A percentile compares a stretch with the other conserved stretches of the same genome.
phyloP scores from a whole-genome alignment of 768 basidiomycete species.

The Mycena venus region DNA sequence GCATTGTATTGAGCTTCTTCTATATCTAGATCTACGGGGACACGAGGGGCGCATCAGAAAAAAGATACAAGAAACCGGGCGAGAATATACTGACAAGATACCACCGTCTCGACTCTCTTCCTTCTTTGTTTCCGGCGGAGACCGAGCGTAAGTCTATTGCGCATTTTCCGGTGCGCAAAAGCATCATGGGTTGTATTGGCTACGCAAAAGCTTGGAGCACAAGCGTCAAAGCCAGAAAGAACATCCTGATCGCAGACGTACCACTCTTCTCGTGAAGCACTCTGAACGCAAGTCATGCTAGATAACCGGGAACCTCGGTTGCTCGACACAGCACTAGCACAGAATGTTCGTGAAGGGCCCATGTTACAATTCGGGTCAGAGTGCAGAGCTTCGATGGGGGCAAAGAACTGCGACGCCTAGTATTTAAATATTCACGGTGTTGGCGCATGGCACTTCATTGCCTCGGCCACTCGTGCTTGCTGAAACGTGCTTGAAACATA shows the following conservation, averaged over 20 bases:
- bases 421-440: neutral
- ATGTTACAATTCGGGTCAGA: neutral
- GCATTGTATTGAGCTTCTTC: neutral
- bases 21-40: neutral
- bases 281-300: neutral
- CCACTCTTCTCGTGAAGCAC: neutral
- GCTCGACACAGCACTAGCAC: too few species aligned
- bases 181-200: too few species aligned
- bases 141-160: neutral
- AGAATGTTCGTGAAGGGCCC: too few species aligned
- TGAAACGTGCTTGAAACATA: neutral
- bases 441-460: neutral
- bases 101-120: neutral
- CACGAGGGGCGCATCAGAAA: neutral
- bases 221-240: neutral
- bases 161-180: neutral
- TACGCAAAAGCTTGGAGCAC: neutral
- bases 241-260: neutral
- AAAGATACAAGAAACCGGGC: neutral
- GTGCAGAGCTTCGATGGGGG: neutral
- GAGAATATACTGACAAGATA: neutral
- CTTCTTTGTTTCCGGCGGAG: neutral
- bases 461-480: neutral
- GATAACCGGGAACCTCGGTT: neutral
- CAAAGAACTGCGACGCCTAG: too few species aligned